phyloP scores from a whole-genome alignment of 1,284 basidiomycete genomes.

The Entoloma clypeatum region DNA sequence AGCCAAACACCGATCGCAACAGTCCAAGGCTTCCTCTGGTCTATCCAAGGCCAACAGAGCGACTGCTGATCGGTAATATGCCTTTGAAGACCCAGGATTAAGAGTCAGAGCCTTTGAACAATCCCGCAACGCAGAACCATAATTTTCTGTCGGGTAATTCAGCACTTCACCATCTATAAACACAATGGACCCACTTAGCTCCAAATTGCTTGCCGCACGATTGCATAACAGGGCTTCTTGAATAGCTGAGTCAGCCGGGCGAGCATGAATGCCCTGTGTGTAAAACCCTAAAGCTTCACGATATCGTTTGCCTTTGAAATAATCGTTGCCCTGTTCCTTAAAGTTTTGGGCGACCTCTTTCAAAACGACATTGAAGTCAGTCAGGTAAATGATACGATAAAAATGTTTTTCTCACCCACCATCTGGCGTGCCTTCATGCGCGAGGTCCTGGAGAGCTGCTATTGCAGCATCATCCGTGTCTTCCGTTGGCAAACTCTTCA shows the following conservation, averaged over 20 bases:
- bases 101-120: conserved; percentile 69
- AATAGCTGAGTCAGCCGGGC: conserved; percentile 61
- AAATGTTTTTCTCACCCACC: conserved; percentile 54
- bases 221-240: conserved; percentile 80
- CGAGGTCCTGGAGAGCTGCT: conserved; percentile 83
- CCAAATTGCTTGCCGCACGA: conserved; percentile 89
- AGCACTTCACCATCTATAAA: neutral
- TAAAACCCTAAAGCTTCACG: conserved; percentile 90
- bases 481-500: conserved; percentile 81
- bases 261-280: conserved; percentile 83
- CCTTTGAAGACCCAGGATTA: conserved; percentile 70
- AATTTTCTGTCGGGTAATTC: conserved; percentile 62
- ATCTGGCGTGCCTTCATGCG: conserved; percentile 88
- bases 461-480: conserved; percentile 62
- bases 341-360: conserved; percentile 89
- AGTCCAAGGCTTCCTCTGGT: conserved; percentile 78
- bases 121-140: conserved; percentile 79
- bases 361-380: conserved; percentile 9
- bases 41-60: conserved; percentile 73
- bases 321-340: conserved; percentile 94
- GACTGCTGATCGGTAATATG: conserved; percentile 77
- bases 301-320: conserved; percentile 84
- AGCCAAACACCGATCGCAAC: conserved; percentile 62
- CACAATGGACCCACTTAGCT: conserved; percentile 57
- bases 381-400: neutral